phyloP scores from a whole-genome alignment of 805 yeast species.

The Priceomyces medius region DNA sequence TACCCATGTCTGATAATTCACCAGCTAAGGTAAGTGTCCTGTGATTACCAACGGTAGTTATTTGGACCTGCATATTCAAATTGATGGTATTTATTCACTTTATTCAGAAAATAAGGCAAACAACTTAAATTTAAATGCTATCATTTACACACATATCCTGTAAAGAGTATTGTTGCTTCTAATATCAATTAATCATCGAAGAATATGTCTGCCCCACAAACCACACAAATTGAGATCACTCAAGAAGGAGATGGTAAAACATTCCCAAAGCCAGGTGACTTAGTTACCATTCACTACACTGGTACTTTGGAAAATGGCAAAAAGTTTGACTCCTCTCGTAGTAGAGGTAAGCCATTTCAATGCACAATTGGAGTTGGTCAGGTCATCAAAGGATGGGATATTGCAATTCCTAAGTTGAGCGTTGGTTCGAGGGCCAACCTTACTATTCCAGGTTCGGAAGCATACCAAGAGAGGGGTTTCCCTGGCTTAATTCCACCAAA shows the following conservation, averaged over 20 bases:
- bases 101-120: too few relatives aligned
- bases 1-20: too few relatives aligned
- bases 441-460: slow-evolving; percentile 90
- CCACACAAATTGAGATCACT: slow-evolving; percentile 42
- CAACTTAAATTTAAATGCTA: too few relatives aligned
- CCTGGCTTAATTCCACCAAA: slow-evolving; percentile 97
- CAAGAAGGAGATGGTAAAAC: slow-evolving; percentile 78
- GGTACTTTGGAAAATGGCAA: slow-evolving; percentile 95
- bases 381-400: slow-evolving; percentile 97
- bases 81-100: too few relatives aligned
- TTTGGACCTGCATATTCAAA: too few relatives aligned
- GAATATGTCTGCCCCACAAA: slow-evolving; percentile 39
- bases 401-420: slow-evolving; percentile 87
- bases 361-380: slow-evolving; percentile 93
- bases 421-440: slow-evolving; percentile 91
- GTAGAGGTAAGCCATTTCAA: slow-evolving; percentile 94
- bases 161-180: too few relatives aligned
- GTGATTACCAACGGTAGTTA: too few relatives aligned
- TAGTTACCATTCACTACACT: slow-evolving; percentile 90
- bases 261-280: slow-evolving; percentile 85
- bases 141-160: too few relatives aligned
- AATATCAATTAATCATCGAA: not conserved
- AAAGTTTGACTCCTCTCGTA: slow-evolving; percentile 93
- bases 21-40: too few relatives aligned
- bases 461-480: slow-evolving; percentile 92